phyloP scores from a whole-genome alignment of 2,329 filamentous ascomycete species.

The Paramyrothecium roridum region DNA sequence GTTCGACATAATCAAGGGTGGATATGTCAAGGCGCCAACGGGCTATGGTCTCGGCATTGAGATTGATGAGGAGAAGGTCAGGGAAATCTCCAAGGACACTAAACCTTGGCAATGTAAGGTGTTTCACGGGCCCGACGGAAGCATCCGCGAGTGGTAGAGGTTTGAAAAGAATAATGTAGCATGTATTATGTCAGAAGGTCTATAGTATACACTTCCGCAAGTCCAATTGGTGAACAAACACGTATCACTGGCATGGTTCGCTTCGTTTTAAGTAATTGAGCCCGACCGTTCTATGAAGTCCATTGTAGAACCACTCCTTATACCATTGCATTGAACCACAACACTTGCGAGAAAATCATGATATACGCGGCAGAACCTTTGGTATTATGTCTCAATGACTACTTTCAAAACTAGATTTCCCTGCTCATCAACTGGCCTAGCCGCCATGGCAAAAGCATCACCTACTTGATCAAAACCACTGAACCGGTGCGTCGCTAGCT shows the following conservation, averaged over 20 bases:
- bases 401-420: slow-evolving; percentile 14
- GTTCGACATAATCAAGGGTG: slow-evolving; percentile 55
- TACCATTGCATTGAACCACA: too few relatives aligned
- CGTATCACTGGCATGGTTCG: too few relatives aligned
- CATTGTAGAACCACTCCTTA: too few relatives aligned
- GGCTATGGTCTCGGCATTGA: slow-evolving; percentile 64
- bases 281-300: too few relatives aligned
- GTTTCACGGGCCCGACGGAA: slow-evolving; percentile 64
- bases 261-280: too few relatives aligned
- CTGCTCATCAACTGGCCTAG: slow-evolving; percentile 9
- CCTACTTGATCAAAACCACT: slow-evolving; percentile 7
- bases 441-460: slow-evolving; percentile 10
- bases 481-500: slow-evolving; percentile 11
- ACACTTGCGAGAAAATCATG: too few relatives aligned
- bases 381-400: slow-evolving; percentile 9
- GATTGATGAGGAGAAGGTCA: slow-evolving; percentile 63
- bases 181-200: too few relatives aligned
- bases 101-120: slow-evolving; percentile 61
- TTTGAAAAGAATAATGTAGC: too few relatives aligned
- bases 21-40: slow-evolving; percentile 55
- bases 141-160: slow-evolving; percentile 63
- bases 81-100: slow-evolving; percentile 51
- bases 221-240: too few relatives aligned
- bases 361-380: too few relatives aligned
- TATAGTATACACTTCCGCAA: too few relatives aligned